Base-by-base conservation (phyloP, 108 stramenopile species). In the Stephanodiscus minutulus region DNA sequence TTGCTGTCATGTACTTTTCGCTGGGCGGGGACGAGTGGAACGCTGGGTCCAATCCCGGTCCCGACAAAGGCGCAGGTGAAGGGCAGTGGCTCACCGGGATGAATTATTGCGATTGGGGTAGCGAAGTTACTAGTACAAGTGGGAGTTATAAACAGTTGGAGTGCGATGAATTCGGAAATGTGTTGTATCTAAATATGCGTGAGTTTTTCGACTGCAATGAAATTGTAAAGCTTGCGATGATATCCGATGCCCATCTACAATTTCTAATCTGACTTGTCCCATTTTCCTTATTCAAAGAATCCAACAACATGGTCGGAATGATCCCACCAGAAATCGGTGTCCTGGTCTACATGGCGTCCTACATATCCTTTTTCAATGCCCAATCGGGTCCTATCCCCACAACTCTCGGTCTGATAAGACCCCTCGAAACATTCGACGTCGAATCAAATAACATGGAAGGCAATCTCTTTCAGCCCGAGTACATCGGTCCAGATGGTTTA, bases 1-100 rank as follows among this genome's bases (percentile, higher is more conserved):
- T 93, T 54, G 92, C 87, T 8, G 80, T 84, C 20, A 85, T 93
- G 76, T 93, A 93, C 72, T 91, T 77, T 66, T 76, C 85, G 7
- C 86, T 88, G 10, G 66, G 64, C 11, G 92, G 92, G 1, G 82
- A 86, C 41, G 37, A 53, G 47, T 94, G 92, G 92, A 86, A 74
- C 84, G 74, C 37, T 49, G 80, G 79, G 10, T 61, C 79, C 12
- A 81, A 73, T 73, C 72, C 72, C 4, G 62, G 68, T 39, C 48
- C 27, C 22, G 73, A 74, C 64, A 24, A 48, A 12, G 29, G 13
- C 46, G 77, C 77, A 11, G 55, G 33, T 18, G 10, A 33, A 9
- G 79, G 79, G 37, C 20, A 53, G 39, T 81, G 79, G 79, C 64
- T 81, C 73, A 69, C 53, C 25, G 68, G 58, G 13, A 22, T 52